Evolutionary conservation across 1,284 basidiomycete genomes (phyloP), one percentile per base, ranked within the genome.

Genomic region (Cystobasidium pallidum): DNA sequence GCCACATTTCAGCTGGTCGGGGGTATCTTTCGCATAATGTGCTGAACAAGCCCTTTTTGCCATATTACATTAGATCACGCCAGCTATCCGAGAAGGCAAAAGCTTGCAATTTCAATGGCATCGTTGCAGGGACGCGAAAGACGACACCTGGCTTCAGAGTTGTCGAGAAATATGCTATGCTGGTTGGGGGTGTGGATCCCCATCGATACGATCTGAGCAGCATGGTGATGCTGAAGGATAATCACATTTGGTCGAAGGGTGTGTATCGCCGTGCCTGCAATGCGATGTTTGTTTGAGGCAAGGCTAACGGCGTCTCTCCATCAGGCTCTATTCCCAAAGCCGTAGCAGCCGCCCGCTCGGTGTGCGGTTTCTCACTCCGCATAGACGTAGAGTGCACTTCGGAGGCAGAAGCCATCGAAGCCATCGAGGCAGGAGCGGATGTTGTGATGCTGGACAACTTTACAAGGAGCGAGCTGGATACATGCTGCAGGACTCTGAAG

Each of bases 221-320:
- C 80, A 99, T 99, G 95, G 95, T 99, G 80, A 99, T 99, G 95
- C 88, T 99, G 79, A 99, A 99, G 83, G 95, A 99, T 80, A 99
- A 99, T 81, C 96, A 99, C 80, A 93, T 99, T 79, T 98, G 94
- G 94, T 94, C 93, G 7, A 91, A 89, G 32, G 93, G 92, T 88
- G 77, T 76, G 84, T 45, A 4, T 41, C n/a, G n/a, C n/a, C n/a
- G n/a, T n/a, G n/a, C n/a, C n/a, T n/a, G n/a, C n/a, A n/a, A n/a
- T n/a, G n/a, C n/a, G n/a, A n/a, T n/a, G n/a, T n/a, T n/a, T n/a
- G n/a, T n/a, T n/a, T n/a, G n/a, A n/a, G n/a, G n/a, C n/a, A n/a
- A n/a, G n/a, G n/a, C n/a, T n/a, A n/a, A n/a, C n/a, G n/a, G n/a
- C n/a, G n/a, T n/a, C n/a, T n/a, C n/a, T n/a, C n/a, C n/a, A n/a